Percentiles rank a stretch among this genome's conserved stretches.
These are phyloP conservation scores for Phytopythium ostracodes DNA, from an alignment of 352 stramenopile genomes.

Conservation along the genomic window DNA sequence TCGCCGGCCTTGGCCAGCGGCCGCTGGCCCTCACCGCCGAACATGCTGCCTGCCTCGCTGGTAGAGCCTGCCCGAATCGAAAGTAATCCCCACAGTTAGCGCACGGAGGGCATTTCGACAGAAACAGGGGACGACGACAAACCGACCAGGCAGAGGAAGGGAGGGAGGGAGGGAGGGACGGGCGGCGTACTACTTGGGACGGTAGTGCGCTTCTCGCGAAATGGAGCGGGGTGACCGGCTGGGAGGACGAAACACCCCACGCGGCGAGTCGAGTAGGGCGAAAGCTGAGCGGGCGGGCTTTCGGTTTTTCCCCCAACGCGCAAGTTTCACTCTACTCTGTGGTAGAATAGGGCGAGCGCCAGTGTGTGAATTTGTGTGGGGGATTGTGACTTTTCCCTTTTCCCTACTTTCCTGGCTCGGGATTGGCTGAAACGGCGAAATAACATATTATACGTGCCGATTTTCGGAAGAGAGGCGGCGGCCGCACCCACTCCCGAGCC, in stretches of 20 bases:
- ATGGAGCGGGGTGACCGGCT: not conserved
- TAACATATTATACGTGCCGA: not conserved
- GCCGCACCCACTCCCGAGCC: not conserved
- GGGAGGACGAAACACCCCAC: not conserved
- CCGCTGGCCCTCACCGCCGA: conserved; percentile 41
- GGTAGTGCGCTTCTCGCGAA: conserved; percentile 3
- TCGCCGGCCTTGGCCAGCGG: conserved; percentile 28
- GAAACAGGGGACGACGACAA: not conserved
- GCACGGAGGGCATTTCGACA: not conserved
- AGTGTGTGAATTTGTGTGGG: not conserved
- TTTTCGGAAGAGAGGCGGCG: not conserved
- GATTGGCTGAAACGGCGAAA: not conserved
- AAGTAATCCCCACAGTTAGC: not conserved
- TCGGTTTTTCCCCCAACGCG: not conserved
- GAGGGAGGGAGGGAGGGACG: no score
- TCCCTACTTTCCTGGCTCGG: not conserved
- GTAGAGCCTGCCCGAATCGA: no score
- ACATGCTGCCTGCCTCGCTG: conserved; percentile 26
- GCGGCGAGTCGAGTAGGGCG: not conserved
- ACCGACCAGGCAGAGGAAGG: no score
- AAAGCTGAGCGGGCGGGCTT: not conserved
- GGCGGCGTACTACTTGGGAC: not conserved
- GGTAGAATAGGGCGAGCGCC: not conserved
- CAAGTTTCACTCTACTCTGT: conserved; percentile 4
- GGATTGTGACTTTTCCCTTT: not conserved